phyloP scores from a whole-genome alignment of 1,139 yeast genomes.

The Fermentozyma sake region DNA sequence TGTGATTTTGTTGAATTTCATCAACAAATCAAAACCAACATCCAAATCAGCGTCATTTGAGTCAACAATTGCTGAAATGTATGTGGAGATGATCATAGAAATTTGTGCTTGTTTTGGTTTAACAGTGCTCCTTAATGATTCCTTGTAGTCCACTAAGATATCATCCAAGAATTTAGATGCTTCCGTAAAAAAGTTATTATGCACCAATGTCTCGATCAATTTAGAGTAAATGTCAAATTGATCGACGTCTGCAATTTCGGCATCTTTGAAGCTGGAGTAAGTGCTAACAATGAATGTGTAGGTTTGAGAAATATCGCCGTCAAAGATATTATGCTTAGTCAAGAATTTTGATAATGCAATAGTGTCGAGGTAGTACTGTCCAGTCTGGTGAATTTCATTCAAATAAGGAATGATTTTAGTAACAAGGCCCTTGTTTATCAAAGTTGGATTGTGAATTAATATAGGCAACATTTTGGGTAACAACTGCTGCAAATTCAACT shows the following conservation, averaged over 20 bases:
- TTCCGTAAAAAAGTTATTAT: constrained; percentile 41
- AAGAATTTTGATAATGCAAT: constrained; percentile 8
- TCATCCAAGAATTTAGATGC: constrained; percentile 57
- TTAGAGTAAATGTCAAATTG: constrained; percentile 49
- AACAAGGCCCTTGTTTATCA: constrained; percentile 20
- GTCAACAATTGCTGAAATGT: constrained; percentile 23
- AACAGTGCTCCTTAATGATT: constrained; percentile 10
- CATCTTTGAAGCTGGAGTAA: constrained; percentile 20
- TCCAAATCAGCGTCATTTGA: constrained; percentile 13
- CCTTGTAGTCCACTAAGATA: constrained; percentile 29
- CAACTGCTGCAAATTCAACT: constrained; percentile 23
- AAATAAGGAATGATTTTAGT: constrained; percentile 12
- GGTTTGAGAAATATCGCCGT: constrained; percentile 14
- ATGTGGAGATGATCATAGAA: constrained; percentile 29
- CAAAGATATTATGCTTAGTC: constrained; percentile 17
- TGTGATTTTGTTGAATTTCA: constrained; percentile 26
- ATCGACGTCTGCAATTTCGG: constrained; percentile 9
- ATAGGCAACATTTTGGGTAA: constrained; percentile 25
- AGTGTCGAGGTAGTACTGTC: constrained; percentile 2
- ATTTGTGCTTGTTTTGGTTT: constrained; percentile 21
- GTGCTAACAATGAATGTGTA: constrained; percentile 26
- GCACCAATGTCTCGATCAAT: constrained; percentile 48
- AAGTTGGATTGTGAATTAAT: constrained; percentile 25
- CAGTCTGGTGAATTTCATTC: neutral
- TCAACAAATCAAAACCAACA: constrained; percentile 24